Evolutionary conservation across 208 protist genomes (phyloP), one percentile per base, ranked within the genome.

Genomic region (Trypanosoma melophagium): DNA sequence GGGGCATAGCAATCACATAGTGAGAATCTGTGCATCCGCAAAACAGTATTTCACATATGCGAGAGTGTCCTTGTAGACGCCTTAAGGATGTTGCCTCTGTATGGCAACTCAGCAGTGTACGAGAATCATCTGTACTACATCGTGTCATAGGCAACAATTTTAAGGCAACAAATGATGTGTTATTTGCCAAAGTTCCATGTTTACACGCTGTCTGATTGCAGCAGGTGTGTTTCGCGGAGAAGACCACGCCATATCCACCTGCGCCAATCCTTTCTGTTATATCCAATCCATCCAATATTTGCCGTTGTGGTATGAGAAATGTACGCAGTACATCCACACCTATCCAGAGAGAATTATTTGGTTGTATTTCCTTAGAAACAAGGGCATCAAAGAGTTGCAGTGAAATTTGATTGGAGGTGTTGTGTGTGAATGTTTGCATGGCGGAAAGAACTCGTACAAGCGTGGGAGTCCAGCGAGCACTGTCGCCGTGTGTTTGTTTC

Each of bases 171-270:
- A 14, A 31, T 16, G 52, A 17, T 79, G 53, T 38, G 41, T 59
- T 25, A 8, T 4, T 57, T 40, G 24, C 7, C 17, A 5, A 17
- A 9, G 16, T 40, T 13, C 17, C 24, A 21, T 67, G 14, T 17
- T 49, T 35, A 40, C 31, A 42, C n/a, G 0, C 12, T 25, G 41
- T 21, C 17, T 38, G 7, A 19, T 41, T 17, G 21, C 13, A 17
- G 13, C 42, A 49, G 3, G 58, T 63, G 68, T 64, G 74, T 10
- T 22, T 66, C 1, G 70, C 74, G 41, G 69, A 61, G 40, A 81
- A 73, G 19, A 95, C 89, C 7, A 76, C 66, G 35, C 84, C 89
- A 51, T 87, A 95, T 38, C 89, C 84, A 35, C 89, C 89, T n/a
- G 82, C 35, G 7, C 86, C 84, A 41, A 95, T 75, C 31, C 85